Conservation (phyloP, 148 eudicot species). For the Selenicereus undatus region DNA sequence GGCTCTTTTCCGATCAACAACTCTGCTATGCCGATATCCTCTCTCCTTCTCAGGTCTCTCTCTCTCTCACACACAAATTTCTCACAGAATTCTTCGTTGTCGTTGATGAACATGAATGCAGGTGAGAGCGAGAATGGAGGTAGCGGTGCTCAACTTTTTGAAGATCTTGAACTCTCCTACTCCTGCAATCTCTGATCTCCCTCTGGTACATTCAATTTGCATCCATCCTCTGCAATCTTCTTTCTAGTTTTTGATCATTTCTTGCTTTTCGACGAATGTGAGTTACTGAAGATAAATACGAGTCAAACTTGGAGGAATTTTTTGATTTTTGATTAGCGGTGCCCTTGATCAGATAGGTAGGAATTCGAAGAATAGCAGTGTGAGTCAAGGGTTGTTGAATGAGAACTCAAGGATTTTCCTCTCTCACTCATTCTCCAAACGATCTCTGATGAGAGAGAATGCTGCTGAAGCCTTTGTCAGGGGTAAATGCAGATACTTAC, state of each 20-base stretch:
- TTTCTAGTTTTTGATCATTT: neutral
- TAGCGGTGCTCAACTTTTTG: conserved; percentile 75
- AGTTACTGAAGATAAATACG: neutral
- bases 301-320: neutral
- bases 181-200: conserved; percentile 71
- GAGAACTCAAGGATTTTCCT: conserved; percentile 71
- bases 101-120: conserved; percentile 13
- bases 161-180: conserved; percentile 52
- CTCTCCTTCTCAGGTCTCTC: conserved; percentile 63
- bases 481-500: conserved; percentile 37
- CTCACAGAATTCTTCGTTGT: neutral
- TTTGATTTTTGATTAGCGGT: neutral
- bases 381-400: conserved; percentile 58
- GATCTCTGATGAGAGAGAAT: conserved; percentile 68
- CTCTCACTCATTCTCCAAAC: conserved; percentile 57
- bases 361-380: conserved; percentile 35
- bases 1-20: conserved; percentile 80
- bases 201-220: conserved; percentile 43
- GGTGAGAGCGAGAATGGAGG: conserved; percentile 92
- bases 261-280: neutral
- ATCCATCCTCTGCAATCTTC: neutral
- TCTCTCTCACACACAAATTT: neutral
- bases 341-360: conserved; percentile 23
- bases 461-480: conserved; percentile 75
- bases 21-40: conserved; percentile 90